Evolutionary conservation across 2,329 filamentous ascomycete genomes (phyloP), one percentile per base, ranked within the genome.

Genomic region (Diaporthe caulivora): DNA sequence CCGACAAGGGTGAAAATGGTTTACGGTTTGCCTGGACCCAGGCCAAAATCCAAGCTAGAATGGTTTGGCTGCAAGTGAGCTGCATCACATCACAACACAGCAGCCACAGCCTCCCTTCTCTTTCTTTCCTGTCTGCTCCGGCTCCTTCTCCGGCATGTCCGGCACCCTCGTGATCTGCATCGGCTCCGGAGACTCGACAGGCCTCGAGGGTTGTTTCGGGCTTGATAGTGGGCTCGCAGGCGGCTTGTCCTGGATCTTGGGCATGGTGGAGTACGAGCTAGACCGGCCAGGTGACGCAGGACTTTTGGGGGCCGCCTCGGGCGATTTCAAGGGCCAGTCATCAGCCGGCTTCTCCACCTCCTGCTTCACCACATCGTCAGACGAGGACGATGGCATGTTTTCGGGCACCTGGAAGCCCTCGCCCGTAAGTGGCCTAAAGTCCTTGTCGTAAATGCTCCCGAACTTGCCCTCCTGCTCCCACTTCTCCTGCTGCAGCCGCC

Each of bases 391-490:
- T 42, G 72, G 55, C 17, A 65, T 42, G 17, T 65, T 53, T 18
- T 51, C 64, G 26, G 87, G 86, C 73, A 81, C 85, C 47, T 84
- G 78, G 76, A 89, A 86, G 4, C 85, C 83, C 58, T 93, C 90
- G 64, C 93, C 90, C 49, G 94, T 97, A 75, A 98, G 85, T 8
- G 95, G 92, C 24, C 93, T 91, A 84, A 98, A 97, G 74, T 97
- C 92, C 76, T 91, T 94, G 83, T 98, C 95, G 81, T 98, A 98
- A 34, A 93, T 88, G 74, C 91, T 94, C 4, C 95, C 95, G 76
- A 94, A 94, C 76, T 94, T 95, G 76, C 95, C 95, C 82, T 98
- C 94, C 78, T 92, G 94, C 83, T 97, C 95, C 95, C 95, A 98
- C 82, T 96, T 94, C 82, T 98, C 95, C 84, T 98, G 96, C 82